Conservation (phyloP, 495 filamentous ascomycete species). For the Bacidia gigantensis region DNA sequence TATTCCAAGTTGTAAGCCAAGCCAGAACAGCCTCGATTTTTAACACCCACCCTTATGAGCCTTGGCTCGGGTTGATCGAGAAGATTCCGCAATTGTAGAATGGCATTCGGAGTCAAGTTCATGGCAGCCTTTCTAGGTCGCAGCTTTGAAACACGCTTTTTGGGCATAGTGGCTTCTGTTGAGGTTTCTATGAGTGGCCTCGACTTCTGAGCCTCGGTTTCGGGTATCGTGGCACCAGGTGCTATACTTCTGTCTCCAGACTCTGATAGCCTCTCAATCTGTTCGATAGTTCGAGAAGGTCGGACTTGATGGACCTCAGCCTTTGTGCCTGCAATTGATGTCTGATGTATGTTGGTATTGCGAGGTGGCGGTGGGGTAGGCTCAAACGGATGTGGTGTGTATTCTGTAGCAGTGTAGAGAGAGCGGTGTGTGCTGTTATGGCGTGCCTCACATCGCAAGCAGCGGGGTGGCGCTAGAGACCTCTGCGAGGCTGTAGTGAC, state of each 20-base stretch:
- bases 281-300: slow-evolving; percentile 18
- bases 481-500: neutral
- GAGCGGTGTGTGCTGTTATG: slow-evolving; percentile 33
- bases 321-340: slow-evolving; percentile 47
- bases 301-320: slow-evolving; percentile 41
- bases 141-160: slow-evolving; percentile 43
- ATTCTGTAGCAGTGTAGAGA: slow-evolving; percentile 60
- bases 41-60: slow-evolving; percentile 84
- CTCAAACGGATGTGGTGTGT: slow-evolving; percentile 59
- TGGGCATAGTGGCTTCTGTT: slow-evolving; percentile 23
- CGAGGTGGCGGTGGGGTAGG: slow-evolving; percentile 51
- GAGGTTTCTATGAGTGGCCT: slow-evolving; percentile 25
- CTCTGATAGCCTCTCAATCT: slow-evolving; percentile 10
- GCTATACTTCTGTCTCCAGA: neutral
- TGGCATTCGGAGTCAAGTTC: slow-evolving; percentile 64
- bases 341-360: slow-evolving; percentile 50
- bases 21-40: slow-evolving; percentile 90
- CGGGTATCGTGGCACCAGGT: slow-evolving; percentile 31
- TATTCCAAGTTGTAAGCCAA: slow-evolving; percentile 93
- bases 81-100: slow-evolving; percentile 57
- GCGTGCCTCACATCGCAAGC: neutral
- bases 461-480: neutral
- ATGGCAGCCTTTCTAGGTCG: slow-evolving; percentile 84
- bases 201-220: slow-evolving; percentile 52
- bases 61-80: slow-evolving; percentile 75